Evolutionary conservation across 768 basidiomycete genomes (phyloP).

Genomic region (Boletellus emodensis): DNA sequence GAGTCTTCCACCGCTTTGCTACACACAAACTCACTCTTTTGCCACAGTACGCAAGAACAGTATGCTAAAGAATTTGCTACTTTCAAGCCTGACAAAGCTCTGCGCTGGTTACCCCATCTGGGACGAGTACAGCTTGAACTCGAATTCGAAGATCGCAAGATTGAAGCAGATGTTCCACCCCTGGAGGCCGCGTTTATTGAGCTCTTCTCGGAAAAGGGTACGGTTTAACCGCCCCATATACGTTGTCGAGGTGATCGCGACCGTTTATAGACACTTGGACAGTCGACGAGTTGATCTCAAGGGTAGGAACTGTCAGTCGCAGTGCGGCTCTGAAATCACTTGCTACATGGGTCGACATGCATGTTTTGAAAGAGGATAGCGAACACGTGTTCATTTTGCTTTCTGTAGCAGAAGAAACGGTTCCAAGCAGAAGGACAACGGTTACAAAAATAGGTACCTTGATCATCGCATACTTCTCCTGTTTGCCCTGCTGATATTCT

Average conservation of each 20-base stretch:
- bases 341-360: conserved; percentile 78
- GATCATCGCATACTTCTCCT: neutral
- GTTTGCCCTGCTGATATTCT: neutral
- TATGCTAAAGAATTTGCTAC: conserved; percentile 75
- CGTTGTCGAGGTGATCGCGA: neutral
- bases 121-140: conserved; percentile 81
- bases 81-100: conserved; percentile 89
- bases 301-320: conserved; percentile 63
- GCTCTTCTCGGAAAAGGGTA: conserved; percentile 72
- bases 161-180: conserved; percentile 76
- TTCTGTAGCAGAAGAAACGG: conserved; percentile 53
- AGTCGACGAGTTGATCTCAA: conserved; percentile 59
- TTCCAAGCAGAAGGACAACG: conserved; percentile 20
- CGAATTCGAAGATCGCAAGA: conserved; percentile 73
- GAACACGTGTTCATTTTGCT: conserved; percentile 62
- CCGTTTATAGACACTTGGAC: conserved; percentile 57
- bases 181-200: conserved; percentile 91
- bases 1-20: conserved; percentile 21
- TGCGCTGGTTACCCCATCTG: conserved; percentile 86
- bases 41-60: conserved; percentile 59
- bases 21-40: conserved; percentile 1
- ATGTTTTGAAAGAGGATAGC: conserved; percentile 67
- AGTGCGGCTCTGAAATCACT: conserved; percentile 68
- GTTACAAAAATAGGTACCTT: conserved; percentile 25
- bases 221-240: conserved; percentile 2